phyloP scores from a whole-genome alignment of 176 grass and related monocot genomes.

The Aegilops tauschii region DNA sequence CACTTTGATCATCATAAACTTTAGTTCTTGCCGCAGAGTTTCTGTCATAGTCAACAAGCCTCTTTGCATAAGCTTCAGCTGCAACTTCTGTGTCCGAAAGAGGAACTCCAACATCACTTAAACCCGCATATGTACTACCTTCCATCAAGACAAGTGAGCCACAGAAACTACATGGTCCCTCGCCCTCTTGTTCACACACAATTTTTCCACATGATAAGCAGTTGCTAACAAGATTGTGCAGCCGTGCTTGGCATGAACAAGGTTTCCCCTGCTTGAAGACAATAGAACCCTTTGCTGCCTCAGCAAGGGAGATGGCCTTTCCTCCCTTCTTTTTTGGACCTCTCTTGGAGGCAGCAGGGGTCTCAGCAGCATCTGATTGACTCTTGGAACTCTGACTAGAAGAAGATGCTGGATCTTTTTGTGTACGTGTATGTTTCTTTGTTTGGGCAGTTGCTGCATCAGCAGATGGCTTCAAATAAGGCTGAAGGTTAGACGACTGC shows the following conservation, averaged over 20 bases:
- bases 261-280: slow-evolving; percentile 95
- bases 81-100: slow-evolving; percentile 72
- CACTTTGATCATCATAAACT: slow-evolving; percentile 98
- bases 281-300: slow-evolving; percentile 85
- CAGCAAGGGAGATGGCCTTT: slow-evolving; percentile 74
- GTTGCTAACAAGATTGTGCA: slow-evolving; percentile 87
- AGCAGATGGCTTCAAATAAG: slow-evolving; percentile 62
- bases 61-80: slow-evolving; percentile 91
- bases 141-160: slow-evolving; percentile 90
- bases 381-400: slow-evolving; percentile 51
- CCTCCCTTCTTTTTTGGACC: slow-evolving; percentile 75
- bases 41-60: slow-evolving; percentile 95
- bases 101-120: slow-evolving; percentile 68
- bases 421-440: slow-evolving; percentile 56
- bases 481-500: slow-evolving; percentile 41
- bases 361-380: slow-evolving; percentile 43
- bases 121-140: slow-evolving; percentile 94
- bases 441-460: slow-evolving; percentile 34
- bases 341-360: slow-evolving; percentile 43
- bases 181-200: slow-evolving; percentile 96
- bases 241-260: slow-evolving; percentile 93
- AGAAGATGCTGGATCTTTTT: slow-evolving; percentile 52
- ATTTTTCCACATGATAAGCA: slow-evolving; percentile 98
- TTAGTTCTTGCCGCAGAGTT: slow-evolving; percentile 91
- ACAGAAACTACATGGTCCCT: slow-evolving; percentile 97